Evolutionary conservation across 139 green algal species (phyloP).

Genomic region (Chlorella sp.): DNA sequence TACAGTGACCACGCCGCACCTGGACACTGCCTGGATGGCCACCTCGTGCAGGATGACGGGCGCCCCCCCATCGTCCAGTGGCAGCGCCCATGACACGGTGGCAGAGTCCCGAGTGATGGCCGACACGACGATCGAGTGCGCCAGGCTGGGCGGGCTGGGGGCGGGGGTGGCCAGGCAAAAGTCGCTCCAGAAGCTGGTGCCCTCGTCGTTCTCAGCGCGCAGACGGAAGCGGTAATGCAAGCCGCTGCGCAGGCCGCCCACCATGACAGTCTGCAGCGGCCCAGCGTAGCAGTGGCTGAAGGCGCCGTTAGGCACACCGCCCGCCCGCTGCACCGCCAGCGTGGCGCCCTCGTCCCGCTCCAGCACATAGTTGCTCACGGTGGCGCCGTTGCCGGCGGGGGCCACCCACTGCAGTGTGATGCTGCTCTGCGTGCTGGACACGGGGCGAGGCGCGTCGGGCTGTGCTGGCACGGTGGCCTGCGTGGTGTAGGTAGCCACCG

Average conservation of each 20-base stretch:
- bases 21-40: too few species aligned
- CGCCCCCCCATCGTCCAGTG: neutral
- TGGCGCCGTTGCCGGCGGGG: constrained; percentile 42
- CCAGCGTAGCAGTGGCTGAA: constrained; percentile 43
- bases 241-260: constrained; percentile 36
- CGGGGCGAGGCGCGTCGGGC: constrained; percentile 25
- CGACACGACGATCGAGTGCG: neutral
- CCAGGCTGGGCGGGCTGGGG: neutral
- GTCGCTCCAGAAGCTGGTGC: constrained; percentile 15
- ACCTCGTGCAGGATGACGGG: too few species aligned
- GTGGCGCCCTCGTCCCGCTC: constrained; percentile 53
- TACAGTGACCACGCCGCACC: too few species aligned
- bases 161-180: constrained; percentile 12
- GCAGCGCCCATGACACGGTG: constrained; percentile 4
- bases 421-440: constrained; percentile 23
- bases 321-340: neutral
- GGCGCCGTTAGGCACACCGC: constrained; percentile 6
- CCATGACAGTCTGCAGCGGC: constrained; percentile 4
- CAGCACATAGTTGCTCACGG: constrained; percentile 52
- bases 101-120: neutral
- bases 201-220: constrained; percentile 54
- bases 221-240: constrained; percentile 60
- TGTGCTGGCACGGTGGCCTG: constrained; percentile 51
- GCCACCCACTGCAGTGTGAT: constrained; percentile 37
- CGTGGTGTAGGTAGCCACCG: constrained; percentile 35